phyloP scores from a whole-genome alignment of 2,329 filamentous ascomycete species.

The Tolypocladium sp. region DNA sequence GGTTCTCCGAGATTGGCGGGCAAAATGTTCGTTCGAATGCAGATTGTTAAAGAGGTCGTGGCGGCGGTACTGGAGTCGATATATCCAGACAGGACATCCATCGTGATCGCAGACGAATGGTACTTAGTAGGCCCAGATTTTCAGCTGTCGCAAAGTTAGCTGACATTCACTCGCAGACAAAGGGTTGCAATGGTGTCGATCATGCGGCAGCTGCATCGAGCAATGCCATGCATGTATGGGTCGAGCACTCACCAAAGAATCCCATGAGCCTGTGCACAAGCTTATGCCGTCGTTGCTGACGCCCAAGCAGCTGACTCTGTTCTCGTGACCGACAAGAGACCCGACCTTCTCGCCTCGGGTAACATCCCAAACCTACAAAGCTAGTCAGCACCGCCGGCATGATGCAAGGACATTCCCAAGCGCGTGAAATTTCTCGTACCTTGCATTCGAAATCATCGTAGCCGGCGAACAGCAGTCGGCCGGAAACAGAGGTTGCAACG shows the following conservation, averaged over 20 bases:
- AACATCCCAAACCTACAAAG: constrained; percentile 86
- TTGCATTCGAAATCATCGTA: constrained; percentile 99
- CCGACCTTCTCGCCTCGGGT: constrained; percentile 95
- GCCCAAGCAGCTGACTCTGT: constrained; percentile 95
- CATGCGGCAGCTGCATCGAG: neutral
- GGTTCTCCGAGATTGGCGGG: constrained; percentile 17
- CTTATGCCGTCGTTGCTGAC: constrained; percentile 99
- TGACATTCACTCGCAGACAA: neutral
- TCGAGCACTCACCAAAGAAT: constrained; percentile 73
- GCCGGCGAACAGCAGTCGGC: constrained; percentile 87
- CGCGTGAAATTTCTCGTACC: constrained; percentile 45
- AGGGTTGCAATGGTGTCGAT: neutral
- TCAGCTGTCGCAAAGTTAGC: constrained; percentile 47
- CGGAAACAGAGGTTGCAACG: constrained; percentile 94
- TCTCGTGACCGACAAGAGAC: constrained; percentile 93
- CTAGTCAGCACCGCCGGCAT: constrained; percentile 4
- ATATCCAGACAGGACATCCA: constrained; percentile 17
- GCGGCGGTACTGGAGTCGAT: constrained; percentile 17
- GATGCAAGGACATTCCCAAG: neutral
- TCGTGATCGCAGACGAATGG: constrained; percentile 12
- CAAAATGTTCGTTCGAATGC: constrained; percentile 20
- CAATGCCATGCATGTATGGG: neutral
- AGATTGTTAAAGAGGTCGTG: constrained; percentile 15
- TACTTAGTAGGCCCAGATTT: constrained; percentile 74
- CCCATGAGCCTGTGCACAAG: constrained; percentile 98